Base-by-base conservation (phyloP, 352 stramenopile species). In the Ochromonadaceae sp. region DNA sequence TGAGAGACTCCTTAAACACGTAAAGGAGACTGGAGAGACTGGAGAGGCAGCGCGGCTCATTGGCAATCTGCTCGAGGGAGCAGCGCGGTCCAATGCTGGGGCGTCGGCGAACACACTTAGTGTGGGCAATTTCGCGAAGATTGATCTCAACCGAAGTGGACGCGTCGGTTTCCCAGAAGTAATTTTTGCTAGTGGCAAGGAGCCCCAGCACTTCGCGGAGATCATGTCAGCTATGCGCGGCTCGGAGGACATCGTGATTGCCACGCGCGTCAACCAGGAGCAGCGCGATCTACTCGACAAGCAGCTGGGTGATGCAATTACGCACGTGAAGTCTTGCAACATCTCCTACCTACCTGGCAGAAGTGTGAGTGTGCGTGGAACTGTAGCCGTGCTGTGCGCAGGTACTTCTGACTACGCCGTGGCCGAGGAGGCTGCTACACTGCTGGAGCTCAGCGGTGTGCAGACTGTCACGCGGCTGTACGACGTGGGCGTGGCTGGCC, bases 381-480 rank as follows among this genome's bases (percentile, higher is more conserved):
- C 49, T 22, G 76, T 82, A 0, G 85, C 81, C 56, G 85, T 98
- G 0, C 78, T 95, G 32, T 95, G 85, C 36, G 92, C 90, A 0
- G 92, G 92, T 0, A 98, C 90, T 10, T 97, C 92, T 0, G 92
- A 98, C 67, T 73, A 97, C 20, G 78, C 86, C 3, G 83, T 97
- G 9, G 89, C 88, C 0, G 92, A 98, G 76, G 92, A 98, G 83
- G 89, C 87, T 14, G 90, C 86, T 36, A 73, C 96, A 28, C 91
- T 87, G 10, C 76, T 96, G 26, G 88, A 96, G 59, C 77, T 95
- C 3, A 85, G 85, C 0, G 78, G 85, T 0, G 85, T 87, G 53
- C 69, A 76, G n/a, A n/a, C n/a, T n/a, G n/a, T n/a, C n/a, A n/a
- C 0, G 84, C 94, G 56, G 81, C 58, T 96, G 81, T 74, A 78